phyloP scores from a whole-genome alignment of 2,329 filamentous ascomycete species.

The Tympanopsis confertula region DNA sequence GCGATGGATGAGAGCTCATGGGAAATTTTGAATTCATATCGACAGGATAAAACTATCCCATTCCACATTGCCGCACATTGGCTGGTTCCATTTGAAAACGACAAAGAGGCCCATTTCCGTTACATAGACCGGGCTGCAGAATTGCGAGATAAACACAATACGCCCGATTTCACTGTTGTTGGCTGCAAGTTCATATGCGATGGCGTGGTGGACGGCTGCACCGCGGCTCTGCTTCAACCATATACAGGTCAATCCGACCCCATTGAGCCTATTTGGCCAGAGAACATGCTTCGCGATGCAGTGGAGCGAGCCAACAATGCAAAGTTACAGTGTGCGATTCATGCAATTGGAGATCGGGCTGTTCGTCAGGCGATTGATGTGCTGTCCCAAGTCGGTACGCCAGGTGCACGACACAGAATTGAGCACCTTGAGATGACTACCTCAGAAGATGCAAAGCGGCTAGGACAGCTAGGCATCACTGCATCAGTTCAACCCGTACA shows the following conservation, averaged over 20 bases:
- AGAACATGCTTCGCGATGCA: slow-evolving; percentile 17
- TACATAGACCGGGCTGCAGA: not conserved
- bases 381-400: slow-evolving; percentile 23
- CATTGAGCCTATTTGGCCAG: slow-evolving; percentile 33
- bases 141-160: slow-evolving; percentile 11
- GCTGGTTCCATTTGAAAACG: slow-evolving; percentile 28
- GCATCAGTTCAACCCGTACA: slow-evolving; percentile 24
- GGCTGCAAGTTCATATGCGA: slow-evolving; percentile 38
- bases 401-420: slow-evolving; percentile 31
- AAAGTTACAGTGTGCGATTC: slow-evolving; percentile 33
- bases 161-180: slow-evolving; percentile 27
- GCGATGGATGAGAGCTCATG: slow-evolving; percentile 36
- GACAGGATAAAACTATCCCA: slow-evolving; percentile 19
- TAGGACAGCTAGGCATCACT: slow-evolving; percentile 30
- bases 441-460: slow-evolving; percentile 30
- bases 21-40: slow-evolving; percentile 26
- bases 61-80: slow-evolving; percentile 33
- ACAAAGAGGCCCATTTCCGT: slow-evolving; percentile 20
- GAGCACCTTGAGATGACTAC: slow-evolving; percentile 36
- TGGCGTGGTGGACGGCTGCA: slow-evolving; percentile 36
- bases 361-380: slow-evolving; percentile 30
- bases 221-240: slow-evolving; percentile 31
- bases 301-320: slow-evolving; percentile 27
- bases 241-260: slow-evolving; percentile 25
- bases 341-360: slow-evolving; percentile 36